Evolutionary conservation across 1,284 basidiomycete species (phyloP).

Genomic region (Fereydounia khargensis): DNA sequence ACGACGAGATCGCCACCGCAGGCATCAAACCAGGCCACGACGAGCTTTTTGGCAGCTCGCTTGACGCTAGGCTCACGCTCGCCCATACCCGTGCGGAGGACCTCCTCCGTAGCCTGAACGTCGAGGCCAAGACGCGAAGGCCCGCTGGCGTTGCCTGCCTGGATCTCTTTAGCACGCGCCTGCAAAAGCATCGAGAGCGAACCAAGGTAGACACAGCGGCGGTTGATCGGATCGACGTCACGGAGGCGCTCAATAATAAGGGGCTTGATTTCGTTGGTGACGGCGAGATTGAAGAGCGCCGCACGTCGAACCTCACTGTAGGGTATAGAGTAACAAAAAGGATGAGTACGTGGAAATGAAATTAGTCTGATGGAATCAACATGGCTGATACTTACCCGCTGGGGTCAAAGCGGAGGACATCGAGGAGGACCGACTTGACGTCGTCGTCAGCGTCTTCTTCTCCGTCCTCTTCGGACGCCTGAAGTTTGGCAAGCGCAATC

Average conservation of each 20-base stretch:
- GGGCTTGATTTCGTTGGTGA: conserved; percentile 65
- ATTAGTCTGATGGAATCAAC: too few relatives aligned
- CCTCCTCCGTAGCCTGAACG: conserved; percentile 28
- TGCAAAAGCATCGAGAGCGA: conserved; percentile 33
- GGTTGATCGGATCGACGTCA: conserved; percentile 78
- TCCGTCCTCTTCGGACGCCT: conserved; percentile 62
- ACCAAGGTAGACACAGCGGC: conserved; percentile 75
- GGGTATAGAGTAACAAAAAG: too few relatives aligned
- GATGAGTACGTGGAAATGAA: too few relatives aligned
- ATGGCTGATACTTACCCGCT: conserved; percentile 15
- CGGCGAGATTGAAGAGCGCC: conserved; percentile 75
- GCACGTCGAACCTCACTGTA: conserved; percentile 84
- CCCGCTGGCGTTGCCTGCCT: conserved; percentile 10
- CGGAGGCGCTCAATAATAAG: conserved; percentile 76
- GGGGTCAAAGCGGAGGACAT: conserved; percentile 70
- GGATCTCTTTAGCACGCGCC: conserved; percentile 8
- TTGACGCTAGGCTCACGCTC: conserved; percentile 83
- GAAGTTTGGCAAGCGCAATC: conserved; percentile 79
- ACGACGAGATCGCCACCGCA: conserved; percentile 36
- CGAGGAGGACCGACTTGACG: conserved; percentile 69
- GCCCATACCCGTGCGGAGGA: conserved; percentile 69
- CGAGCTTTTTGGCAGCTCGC: conserved; percentile 69
- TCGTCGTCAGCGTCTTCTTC: conserved; percentile 66
- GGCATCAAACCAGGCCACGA: conserved; percentile 48
- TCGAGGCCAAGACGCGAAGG: conserved; percentile 39